Conservation (phyloP, 2,329 filamentous ascomycete genomes). For the Ceratocystis cacaofunesta region DNA sequence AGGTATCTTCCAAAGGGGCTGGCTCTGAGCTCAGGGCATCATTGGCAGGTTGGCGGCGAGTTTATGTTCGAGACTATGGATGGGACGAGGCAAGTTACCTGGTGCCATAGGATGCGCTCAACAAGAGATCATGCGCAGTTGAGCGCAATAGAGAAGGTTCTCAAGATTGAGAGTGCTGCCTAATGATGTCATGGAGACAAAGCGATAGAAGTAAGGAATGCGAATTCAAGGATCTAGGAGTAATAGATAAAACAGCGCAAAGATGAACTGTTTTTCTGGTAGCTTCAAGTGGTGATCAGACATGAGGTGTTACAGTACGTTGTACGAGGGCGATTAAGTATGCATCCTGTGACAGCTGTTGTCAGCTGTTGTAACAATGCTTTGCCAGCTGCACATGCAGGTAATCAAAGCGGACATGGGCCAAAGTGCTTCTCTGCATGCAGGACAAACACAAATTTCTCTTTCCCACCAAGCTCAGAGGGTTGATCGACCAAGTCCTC, state of each 20-base stretch:
- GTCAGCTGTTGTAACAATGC: neutral
- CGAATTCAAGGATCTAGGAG: neutral
- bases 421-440: neutral
- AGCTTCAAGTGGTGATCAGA: neutral
- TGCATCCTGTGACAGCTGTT: neutral
- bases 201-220: neutral
- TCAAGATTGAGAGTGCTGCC: neutral
- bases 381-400: neutral
- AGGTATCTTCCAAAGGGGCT: slow-evolving; percentile 42
- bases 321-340: neutral
- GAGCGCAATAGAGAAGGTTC: slow-evolving; percentile 37
- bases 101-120: slow-evolving; percentile 70
- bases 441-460: neutral
- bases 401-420: neutral
- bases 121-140: slow-evolving; percentile 67
- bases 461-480: neutral
- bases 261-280: neutral
- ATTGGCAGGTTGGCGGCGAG: slow-evolving; percentile 59
- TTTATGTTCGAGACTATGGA: slow-evolving; percentile 50
- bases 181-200: neutral
- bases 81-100: slow-evolving; percentile 49
- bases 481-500: neutral
- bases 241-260: no score
- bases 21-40: slow-evolving; percentile 48
- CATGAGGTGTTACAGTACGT: neutral